Percentiles rank a stretch among this genome's conserved stretches.
Evolutionary conservation across 192 early-diverging fungal species (phyloP).

Genomic region (Podila verticillata): DNA sequence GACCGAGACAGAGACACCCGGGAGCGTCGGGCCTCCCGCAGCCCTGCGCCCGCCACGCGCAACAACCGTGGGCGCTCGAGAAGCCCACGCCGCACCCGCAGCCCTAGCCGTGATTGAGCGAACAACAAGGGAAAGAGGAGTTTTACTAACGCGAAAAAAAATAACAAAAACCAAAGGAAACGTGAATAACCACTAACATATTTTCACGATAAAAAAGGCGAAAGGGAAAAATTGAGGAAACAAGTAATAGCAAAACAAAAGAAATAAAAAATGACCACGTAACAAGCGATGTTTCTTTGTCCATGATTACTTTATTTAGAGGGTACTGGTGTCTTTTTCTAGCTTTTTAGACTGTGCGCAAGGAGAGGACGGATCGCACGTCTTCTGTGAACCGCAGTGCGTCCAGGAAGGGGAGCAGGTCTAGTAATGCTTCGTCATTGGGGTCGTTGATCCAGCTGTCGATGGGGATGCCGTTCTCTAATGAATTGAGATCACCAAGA

Average conservation of each 20-base stretch:
- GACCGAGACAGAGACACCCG: slow-evolving; percentile 17
- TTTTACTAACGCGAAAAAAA: background rate
- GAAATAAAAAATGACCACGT: background rate
- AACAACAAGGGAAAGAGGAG: background rate
- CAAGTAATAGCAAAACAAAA: slow-evolving; percentile 3
- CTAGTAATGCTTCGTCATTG: slow-evolving; percentile 83
- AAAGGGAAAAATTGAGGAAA: too few species aligned
- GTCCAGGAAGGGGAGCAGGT: slow-evolving; percentile 89
- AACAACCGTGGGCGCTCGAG: slow-evolving; percentile 6
- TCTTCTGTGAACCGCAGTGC: slow-evolving; percentile 88
- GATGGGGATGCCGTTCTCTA: slow-evolving; percentile 92
- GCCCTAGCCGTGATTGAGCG: slow-evolving; percentile 34
- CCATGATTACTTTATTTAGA: too few species aligned
- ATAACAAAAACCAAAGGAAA: slow-evolving; percentile 3
- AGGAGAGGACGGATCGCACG: slow-evolving; percentile 78
- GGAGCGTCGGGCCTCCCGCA: slow-evolving; percentile 54
- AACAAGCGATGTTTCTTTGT: too few species aligned
- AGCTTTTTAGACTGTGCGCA: slow-evolving; percentile 51
- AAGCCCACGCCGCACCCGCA: slow-evolving; percentile 26
- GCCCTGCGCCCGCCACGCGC: slow-evolving; percentile 21
- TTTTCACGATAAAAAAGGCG: background rate
- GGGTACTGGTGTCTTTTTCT: too few species aligned
- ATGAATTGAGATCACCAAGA: background rate
- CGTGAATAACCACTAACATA: background rate
- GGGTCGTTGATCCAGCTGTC: slow-evolving; percentile 85